phyloP scores from a whole-genome alignment of 257 asterid species.

The Rauvolfia tetraphylla region DNA sequence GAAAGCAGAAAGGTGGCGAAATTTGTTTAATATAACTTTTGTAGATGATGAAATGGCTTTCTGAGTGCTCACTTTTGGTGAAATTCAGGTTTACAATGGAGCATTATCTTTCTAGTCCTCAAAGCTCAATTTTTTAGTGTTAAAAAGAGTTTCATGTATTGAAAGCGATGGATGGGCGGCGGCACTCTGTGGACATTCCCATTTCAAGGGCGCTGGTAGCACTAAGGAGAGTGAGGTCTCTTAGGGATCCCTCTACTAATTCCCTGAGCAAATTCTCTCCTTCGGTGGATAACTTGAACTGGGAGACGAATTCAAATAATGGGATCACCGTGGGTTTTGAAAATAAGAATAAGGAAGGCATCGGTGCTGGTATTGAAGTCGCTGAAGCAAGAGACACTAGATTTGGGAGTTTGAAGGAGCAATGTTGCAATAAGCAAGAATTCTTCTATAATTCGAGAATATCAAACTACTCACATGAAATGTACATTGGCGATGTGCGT shows the following conservation, averaged over 20 bases:
- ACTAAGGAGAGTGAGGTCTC: conserved; percentile 84
- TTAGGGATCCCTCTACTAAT: conserved; percentile 83
- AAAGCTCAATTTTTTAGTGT: conserved; percentile 7
- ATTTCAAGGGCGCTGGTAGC: conserved; percentile 66
- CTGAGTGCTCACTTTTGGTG: conserved; percentile 24
- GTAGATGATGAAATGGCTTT: conserved; percentile 12
- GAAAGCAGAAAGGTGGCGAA: neutral
- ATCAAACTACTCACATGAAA: conserved; percentile 20
- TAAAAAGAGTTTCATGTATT: neutral
- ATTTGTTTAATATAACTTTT: conserved; percentile 5
- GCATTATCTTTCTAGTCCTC: conserved; percentile 15
- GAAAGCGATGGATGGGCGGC: conserved; percentile 68
- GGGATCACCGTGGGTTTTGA: conserved; percentile 51
- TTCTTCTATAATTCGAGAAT: conserved; percentile 26
- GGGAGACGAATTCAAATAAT: conserved; percentile 63
- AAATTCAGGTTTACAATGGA: conserved; percentile 39
- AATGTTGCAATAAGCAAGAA: conserved; percentile 31
- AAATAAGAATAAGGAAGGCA: conserved; percentile 21
- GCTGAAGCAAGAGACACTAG: conserved; percentile 17
- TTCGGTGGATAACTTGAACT: conserved; percentile 50
- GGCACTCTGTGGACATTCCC: conserved; percentile 87
- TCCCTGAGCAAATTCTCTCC: conserved; percentile 58
- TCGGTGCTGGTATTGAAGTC: neutral
- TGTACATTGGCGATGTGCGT: conserved; percentile 20
- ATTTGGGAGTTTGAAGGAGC: conserved; percentile 20